phyloP scores from a whole-genome alignment of 352 stramenopile species.

The Pythium volutum region DNA sequence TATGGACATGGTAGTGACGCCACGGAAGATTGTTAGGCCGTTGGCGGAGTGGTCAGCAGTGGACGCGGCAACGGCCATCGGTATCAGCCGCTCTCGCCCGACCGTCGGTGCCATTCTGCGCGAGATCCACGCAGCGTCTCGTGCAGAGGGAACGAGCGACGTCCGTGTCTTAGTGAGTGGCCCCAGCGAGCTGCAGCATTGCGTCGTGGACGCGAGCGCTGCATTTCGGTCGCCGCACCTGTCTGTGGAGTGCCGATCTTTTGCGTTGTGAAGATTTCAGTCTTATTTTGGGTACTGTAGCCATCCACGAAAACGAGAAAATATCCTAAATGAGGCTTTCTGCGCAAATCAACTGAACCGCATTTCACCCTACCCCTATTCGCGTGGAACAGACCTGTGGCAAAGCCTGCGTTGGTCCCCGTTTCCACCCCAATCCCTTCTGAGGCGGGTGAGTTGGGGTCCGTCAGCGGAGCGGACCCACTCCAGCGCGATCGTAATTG shows the following conservation, averaged over 20 bases:
- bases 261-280: conserved; percentile 13
- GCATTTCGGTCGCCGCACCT: conserved; percentile 13
- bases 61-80: neutral
- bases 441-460: neutral
- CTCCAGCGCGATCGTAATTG: conserved; percentile 4
- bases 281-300: conserved; percentile 10
- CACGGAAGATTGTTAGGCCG: neutral
- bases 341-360: neutral
- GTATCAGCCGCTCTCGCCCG: conserved; percentile 10
- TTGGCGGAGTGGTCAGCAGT: neutral
- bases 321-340: neutral
- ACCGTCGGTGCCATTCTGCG: conserved; percentile 9
- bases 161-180: conserved; percentile 24
- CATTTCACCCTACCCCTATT: neutral
- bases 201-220: conserved; percentile 5
- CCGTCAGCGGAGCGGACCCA: neutral
- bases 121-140: conserved; percentile 9
- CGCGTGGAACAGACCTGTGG: neutral
- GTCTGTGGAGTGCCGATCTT: conserved; percentile 25
- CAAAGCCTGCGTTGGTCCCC: neutral
- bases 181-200: conserved; percentile 15
- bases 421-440: neutral
- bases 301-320: conserved; percentile 2
- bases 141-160: neutral
- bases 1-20: conserved; percentile 2